phyloP scores from a whole-genome alignment of 2,329 filamentous ascomycete genomes.

The Fusarium nanum region DNA sequence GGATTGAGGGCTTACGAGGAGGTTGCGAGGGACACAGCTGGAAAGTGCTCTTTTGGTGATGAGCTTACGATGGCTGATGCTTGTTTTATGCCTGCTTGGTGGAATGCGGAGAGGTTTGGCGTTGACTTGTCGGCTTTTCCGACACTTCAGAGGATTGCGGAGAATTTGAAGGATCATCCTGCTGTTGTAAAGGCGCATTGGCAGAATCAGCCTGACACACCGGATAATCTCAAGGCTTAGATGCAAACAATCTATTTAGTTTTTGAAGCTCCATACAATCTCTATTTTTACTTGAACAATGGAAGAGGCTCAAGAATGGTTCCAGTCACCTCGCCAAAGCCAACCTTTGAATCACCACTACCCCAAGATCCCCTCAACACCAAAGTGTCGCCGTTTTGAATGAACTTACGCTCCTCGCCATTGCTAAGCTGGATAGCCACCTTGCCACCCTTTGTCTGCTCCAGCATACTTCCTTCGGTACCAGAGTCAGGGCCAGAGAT shows the following conservation, averaged over 20 bases:
- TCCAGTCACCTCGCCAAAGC: conserved; percentile 80
- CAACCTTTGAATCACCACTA: conserved; percentile 73
- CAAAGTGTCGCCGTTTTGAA: conserved; percentile 52
- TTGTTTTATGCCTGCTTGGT: conserved; percentile 67
- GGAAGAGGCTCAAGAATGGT: conserved; percentile 59
- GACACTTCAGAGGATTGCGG: conserved; percentile 58
- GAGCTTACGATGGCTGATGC: conserved; percentile 68
- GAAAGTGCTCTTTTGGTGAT: conserved; percentile 67
- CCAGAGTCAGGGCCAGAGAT: conserved; percentile 74
- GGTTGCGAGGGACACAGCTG: conserved; percentile 53
- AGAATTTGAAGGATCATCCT: conserved; percentile 59
- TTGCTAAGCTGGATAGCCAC: conserved; percentile 68
- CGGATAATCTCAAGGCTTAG: conserved; percentile 47
- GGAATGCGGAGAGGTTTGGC: conserved; percentile 66
- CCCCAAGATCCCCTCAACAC: conserved; percentile 74
- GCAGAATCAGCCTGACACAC: conserved; percentile 63
- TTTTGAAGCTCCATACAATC: neutral
- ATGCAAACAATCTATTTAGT: neutral
- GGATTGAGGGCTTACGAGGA: conserved; percentile 69
- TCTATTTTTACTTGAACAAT: conserved; percentile 42
- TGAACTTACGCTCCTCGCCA: conserved; percentile 60
- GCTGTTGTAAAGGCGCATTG: conserved; percentile 66
- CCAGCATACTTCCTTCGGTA: conserved; percentile 75
- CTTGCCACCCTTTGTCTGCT: conserved; percentile 78
- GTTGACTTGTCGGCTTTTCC: conserved; percentile 64